Base-by-base conservation (phyloP, 345 rosid species). In the Linum usitatissimum region DNA sequence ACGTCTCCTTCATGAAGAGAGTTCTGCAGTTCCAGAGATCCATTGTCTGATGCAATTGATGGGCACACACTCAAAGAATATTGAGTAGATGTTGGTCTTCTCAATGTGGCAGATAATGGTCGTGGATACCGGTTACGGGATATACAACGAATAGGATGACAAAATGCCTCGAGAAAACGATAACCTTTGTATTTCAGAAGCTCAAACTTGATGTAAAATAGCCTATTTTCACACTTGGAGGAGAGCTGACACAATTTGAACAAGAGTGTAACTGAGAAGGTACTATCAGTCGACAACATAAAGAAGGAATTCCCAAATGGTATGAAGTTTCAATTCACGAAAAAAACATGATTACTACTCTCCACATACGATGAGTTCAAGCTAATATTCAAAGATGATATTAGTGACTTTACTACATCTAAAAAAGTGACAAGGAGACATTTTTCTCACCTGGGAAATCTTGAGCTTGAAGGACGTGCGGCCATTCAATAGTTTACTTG, bases 401-500 rank as follows among this genome's bases (percentile, higher is more conserved):
- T 45, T 15, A 45, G 51, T 45, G 17, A 45, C 51, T 45, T 7
- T 45, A 10, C 14, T 45, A 10, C 3, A 15, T 10, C 14, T 45
- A 13, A 45, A 15, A 45, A 45, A 12, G 51, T 45, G 10, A 9
- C 51, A 45, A 45, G 51, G 51, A 45, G 51, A 45, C 17, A 10
- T 15, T 59, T 58, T 36, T 53, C 55, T 30, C 51, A 87, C 95
- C 97, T 87, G 88, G 69, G 95, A 84, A 65, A 87, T 85, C 72
- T 85, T 85, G 67, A 90, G 84, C 76, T 82, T 85, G 65, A 90
- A 85, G 68, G 95, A 82, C 57, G 90, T 86, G n/a, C 78, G 79
- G 40, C 97, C 95, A 6, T 80, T 76, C 73, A 78, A 60, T 63
- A 87, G 55, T 75, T 72, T 82, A 77, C 77, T 73, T 8, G 87